These are phyloP conservation scores for Arachis hypogaea DNA, from an alignment of 306 rosid genomes.

Conservation along the genomic window DNA sequence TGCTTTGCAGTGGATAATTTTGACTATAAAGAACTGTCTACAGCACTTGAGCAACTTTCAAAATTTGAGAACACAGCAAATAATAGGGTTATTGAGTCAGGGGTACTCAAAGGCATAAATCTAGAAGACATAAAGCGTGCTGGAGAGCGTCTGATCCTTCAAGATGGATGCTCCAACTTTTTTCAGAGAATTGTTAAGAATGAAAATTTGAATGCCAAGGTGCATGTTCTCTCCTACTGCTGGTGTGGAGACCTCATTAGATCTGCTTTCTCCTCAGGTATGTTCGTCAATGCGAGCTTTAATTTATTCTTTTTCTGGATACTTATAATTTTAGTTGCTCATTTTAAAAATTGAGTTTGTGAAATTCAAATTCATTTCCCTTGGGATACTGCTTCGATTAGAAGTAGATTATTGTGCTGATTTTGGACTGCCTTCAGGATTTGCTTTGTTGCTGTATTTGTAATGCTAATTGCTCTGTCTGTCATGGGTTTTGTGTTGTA, in stretches of 20 bases:
- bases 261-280: conserved; percentile 89
- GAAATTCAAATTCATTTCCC: conserved; percentile 23
- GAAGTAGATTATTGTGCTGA: conserved; percentile 26
- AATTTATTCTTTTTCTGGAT: conserved; percentile 27
- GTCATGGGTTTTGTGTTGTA: background rate
- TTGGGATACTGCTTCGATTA: conserved; percentile 8
- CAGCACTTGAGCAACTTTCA: conserved; percentile 80
- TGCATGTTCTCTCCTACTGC: conserved; percentile 94
- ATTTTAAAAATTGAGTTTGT: conserved; percentile 23
- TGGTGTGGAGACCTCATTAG: conserved; percentile 98
- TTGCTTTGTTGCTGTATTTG: conserved; percentile 5
- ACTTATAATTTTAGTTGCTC: conserved; percentile 17
- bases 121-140: conserved; percentile 90
- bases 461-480: background rate
- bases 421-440: conserved; percentile 16
- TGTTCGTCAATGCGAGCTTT: conserved; percentile 36
- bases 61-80: conserved; percentile 86
- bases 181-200: conserved; percentile 62
- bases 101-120: conserved; percentile 89
- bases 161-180: conserved; percentile 85
- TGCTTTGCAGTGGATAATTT: conserved; percentile 64
- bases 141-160: conserved; percentile 88
- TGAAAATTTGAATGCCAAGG: conserved; percentile 67
- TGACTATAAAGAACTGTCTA: conserved; percentile 58
- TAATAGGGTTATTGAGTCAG: conserved; percentile 82